Evolutionary conservation across 371 early-diverging fungal species (phyloP).

Genomic region (Zancudomyces culisetae): DNA sequence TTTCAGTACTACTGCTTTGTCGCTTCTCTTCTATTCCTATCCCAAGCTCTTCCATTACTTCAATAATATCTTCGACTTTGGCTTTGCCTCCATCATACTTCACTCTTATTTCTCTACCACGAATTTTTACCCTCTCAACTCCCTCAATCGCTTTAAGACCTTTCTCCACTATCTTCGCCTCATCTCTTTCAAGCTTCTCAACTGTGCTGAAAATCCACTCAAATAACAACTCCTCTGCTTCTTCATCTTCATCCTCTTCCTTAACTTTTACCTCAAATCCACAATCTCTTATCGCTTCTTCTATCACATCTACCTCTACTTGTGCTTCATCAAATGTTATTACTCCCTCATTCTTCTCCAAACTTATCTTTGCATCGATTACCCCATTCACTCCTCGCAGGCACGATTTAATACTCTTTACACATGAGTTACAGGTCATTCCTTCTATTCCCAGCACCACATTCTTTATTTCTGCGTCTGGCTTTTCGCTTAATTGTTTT

Average conservation of each 20-base stretch:
- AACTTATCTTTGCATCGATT: constrained; percentile 16
- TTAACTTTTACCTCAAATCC: constrained; percentile 19
- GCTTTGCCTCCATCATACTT: background rate
- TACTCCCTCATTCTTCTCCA: constrained; percentile 17
- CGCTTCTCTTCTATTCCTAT: background rate
- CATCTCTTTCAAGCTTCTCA: background rate
- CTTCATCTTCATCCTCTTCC: background rate
- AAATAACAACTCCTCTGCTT: too few relatives aligned
- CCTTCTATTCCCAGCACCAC: constrained; percentile 29
- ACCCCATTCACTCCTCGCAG: constrained; percentile 22
- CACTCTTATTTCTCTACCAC: background rate
- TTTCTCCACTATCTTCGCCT: background rate
- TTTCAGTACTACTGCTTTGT: background rate
- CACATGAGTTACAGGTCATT: constrained; percentile 47
- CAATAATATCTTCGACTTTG: background rate
- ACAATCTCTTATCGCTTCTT: constrained; percentile 38
- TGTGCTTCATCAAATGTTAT: constrained; percentile 15
- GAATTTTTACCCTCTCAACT: background rate
- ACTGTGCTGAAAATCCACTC: too few relatives aligned
- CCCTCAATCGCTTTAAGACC: background rate
- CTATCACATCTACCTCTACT: constrained; percentile 6
- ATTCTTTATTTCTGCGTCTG: constrained; percentile 25
- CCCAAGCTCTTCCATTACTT: background rate
- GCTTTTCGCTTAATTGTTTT: background rate
- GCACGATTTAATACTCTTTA: constrained; percentile 22